A percentile compares a stretch with the other conserved stretches of the same genome.
Conservation (phyloP, 257 asterid genomes). For the Ilex asprella region DNA sequence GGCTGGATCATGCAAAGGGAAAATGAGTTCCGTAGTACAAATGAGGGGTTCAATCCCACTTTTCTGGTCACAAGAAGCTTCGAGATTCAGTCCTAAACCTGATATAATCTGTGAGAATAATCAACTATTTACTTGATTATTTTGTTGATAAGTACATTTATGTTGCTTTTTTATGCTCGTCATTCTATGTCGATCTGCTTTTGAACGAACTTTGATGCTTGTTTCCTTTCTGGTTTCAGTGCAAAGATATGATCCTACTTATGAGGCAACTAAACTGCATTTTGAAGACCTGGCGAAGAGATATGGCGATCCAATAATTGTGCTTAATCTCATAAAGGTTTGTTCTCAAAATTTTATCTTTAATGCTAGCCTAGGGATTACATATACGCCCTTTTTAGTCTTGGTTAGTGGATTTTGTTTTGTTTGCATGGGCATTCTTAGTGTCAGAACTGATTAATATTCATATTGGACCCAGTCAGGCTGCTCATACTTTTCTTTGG, state of each 20-base stretch:
- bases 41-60: constrained; percentile 99
- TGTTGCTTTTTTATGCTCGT: constrained; percentile 6
- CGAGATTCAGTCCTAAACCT: constrained; percentile 98
- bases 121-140: constrained; percentile 7
- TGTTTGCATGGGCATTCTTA: too few species aligned
- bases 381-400: not conserved
- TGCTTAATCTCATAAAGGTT: constrained; percentile 95
- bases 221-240: constrained; percentile 40
- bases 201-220: constrained; percentile 10
- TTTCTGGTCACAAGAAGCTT: constrained; percentile 99
- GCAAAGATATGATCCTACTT: constrained; percentile 99
- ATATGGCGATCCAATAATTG: constrained; percentile 93
- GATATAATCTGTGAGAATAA: constrained; percentile 83
- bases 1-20: constrained; percentile 93
- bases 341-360: constrained; percentile 14
- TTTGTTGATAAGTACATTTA: constrained; percentile 10
- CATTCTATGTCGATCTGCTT: not conserved
- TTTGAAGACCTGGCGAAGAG: constrained; percentile 91
- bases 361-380: not conserved
- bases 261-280: constrained; percentile 89
- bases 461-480: too few species aligned
- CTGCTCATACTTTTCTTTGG: too few species aligned
- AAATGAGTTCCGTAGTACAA: constrained; percentile 97
- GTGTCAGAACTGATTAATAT: too few species aligned
- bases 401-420: too few species aligned